These are phyloP conservation scores for Aspergillus sojae DNA, from an alignment of 2,329 filamentous ascomycete genomes.

Conservation along the genomic window DNA sequence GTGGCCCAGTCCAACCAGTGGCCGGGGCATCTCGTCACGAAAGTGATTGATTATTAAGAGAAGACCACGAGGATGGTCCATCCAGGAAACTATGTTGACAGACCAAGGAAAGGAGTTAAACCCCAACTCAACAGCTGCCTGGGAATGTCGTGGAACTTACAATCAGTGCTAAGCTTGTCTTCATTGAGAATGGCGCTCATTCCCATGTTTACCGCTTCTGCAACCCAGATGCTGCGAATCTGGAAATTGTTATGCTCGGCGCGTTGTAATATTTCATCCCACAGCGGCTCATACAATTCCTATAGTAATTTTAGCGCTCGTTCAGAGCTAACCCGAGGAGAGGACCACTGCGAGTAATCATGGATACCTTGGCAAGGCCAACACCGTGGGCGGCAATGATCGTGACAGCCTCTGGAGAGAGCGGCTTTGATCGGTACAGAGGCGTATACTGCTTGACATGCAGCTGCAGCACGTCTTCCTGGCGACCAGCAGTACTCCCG, in stretches of 20 bases:
- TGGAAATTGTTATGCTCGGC: neutral
- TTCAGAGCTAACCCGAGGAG: no score
- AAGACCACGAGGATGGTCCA: slow-evolving; percentile 20
- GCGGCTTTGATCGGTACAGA: neutral
- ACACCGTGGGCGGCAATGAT: slow-evolving; percentile 15
- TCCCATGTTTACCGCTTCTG: slow-evolving; percentile 12
- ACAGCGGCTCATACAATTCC: neutral
- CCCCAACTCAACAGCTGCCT: no score
- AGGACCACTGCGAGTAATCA: no score
- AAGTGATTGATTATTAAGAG: slow-evolving; percentile 20
- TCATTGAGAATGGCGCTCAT: slow-evolving; percentile 13
- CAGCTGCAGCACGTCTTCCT: slow-evolving; percentile 8
- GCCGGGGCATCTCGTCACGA: slow-evolving; percentile 19
- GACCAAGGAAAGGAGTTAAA: no score
- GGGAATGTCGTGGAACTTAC: neutral
- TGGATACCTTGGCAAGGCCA: slow-evolving; percentile 11
- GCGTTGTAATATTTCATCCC: slow-evolving; percentile 3
- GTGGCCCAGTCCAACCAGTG: slow-evolving; percentile 20
- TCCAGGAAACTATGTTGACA: slow-evolving; percentile 9
- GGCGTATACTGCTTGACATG: slow-evolving; percentile 19
- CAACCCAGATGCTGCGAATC: slow-evolving; percentile 14
- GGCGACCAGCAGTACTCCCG: neutral
- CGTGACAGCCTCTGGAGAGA: slow-evolving; percentile 7
- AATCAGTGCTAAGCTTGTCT: slow-evolving; percentile 15
- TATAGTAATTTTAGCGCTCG: no score